Evolutionary conservation across 805 yeast species (phyloP).

Genomic region (Barnettozyma vustinii): DNA sequence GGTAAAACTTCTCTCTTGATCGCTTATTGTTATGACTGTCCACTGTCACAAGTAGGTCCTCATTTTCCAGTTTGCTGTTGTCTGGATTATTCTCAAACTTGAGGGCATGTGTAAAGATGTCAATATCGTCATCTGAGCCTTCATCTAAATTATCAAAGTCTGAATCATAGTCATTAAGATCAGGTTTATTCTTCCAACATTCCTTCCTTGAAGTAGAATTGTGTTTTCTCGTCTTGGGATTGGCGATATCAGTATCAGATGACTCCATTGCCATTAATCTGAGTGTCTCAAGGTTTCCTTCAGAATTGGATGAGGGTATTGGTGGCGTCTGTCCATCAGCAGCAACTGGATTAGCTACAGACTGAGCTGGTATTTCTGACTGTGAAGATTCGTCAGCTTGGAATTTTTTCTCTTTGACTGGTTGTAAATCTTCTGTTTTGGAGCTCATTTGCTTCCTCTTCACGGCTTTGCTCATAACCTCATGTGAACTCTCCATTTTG

Average conservation of each 20-base stretch:
- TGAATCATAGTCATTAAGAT: slow-evolving; percentile 13
- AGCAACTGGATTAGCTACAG: too few species aligned
- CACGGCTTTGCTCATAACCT: slow-evolving; percentile 22
- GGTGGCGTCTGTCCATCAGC: too few species aligned
- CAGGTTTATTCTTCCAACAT: not conserved
- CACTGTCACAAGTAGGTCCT: slow-evolving; percentile 17
- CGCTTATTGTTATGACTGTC: slow-evolving; percentile 12
- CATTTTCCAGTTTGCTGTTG: slow-evolving; percentile 12
- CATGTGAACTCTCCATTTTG: slow-evolving; percentile 41
- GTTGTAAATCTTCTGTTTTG: not conserved
- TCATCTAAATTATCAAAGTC: slow-evolving; percentile 21
- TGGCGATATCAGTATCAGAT: slow-evolving; percentile 17
- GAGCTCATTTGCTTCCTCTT: not conserved
- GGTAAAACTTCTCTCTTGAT: slow-evolving; percentile 11
- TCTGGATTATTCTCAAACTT: slow-evolving; percentile 16
- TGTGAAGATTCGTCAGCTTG: not conserved
- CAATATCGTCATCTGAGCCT: slow-evolving; percentile 17
- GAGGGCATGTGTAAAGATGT: slow-evolving; percentile 16
- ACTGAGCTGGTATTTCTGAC: not conserved
- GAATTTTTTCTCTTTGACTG: not conserved
- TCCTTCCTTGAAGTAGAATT: not conserved
- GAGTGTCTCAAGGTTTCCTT: slow-evolving; percentile 27
- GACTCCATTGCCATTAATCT: slow-evolving; percentile 23
- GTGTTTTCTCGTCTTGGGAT: too few species aligned
- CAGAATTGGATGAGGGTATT: slow-evolving; percentile 2